These are phyloP conservation scores for Zygotorulaspora mrakii DNA, from an alignment of 1,139 yeast genomes.

Conservation along the genomic window DNA sequence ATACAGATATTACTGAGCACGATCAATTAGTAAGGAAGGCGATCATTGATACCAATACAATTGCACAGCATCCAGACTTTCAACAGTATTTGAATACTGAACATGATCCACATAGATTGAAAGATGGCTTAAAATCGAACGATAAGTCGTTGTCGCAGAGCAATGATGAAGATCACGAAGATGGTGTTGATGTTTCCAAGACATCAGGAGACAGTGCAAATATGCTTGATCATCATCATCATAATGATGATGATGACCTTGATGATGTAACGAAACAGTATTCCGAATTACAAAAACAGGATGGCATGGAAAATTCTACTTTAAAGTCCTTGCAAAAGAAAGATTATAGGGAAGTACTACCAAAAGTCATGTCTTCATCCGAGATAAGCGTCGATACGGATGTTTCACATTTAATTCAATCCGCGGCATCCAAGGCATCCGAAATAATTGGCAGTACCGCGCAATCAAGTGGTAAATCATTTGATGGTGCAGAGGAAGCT, in stretches of 20 bases:
- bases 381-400: conserved; percentile 22
- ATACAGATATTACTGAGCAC: conserved; percentile 43
- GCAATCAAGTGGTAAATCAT: conserved; percentile 36
- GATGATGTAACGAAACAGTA: conserved; percentile 17
- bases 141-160: conserved; percentile 2
- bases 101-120: conserved; percentile 19
- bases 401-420: conserved; percentile 30
- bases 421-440: conserved; percentile 36
- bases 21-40: conserved; percentile 66
- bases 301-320: conserved; percentile 12
- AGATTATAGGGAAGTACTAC: conserved; percentile 26
- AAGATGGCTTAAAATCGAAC: conserved; percentile 9
- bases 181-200: conserved; percentile 15
- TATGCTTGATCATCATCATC: conserved; percentile 3
- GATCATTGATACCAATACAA: conserved; percentile 59
- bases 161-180: conserved; percentile 18
- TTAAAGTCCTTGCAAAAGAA: conserved; percentile 15
- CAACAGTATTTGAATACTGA: conserved; percentile 43
- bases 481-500: conserved; percentile 53
- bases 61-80: conserved; percentile 51
- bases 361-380: conserved; percentile 24
- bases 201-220: conserved; percentile 9
- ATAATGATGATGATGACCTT: conserved; percentile 15
- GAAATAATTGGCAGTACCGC: conserved; percentile 30
- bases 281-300: conserved; percentile 16